Evolutionary conservation across 345 rosid genomes (phyloP).

Genomic region (Lepidium didymum): DNA sequence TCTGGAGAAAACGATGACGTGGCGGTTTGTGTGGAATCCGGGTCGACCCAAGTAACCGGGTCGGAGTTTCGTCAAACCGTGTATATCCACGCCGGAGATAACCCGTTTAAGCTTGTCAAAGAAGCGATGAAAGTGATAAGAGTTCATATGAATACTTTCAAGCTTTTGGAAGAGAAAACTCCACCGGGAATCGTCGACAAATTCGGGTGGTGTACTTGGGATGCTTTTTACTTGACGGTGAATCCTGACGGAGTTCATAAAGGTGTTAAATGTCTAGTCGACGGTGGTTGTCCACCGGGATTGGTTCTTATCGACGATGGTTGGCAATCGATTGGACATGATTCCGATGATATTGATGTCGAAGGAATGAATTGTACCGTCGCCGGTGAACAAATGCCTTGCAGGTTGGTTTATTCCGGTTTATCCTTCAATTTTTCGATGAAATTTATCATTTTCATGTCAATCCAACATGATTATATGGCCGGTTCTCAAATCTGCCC

Average conservation of each 20-base stretch:
- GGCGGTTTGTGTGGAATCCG: constrained; percentile 75
- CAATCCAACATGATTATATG: neutral
- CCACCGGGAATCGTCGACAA: constrained; percentile 88
- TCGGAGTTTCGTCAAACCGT: constrained; percentile 40
- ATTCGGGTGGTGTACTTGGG: constrained; percentile 99
- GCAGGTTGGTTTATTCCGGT: constrained; percentile 41
- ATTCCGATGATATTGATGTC: constrained; percentile 54
- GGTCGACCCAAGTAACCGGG: constrained; percentile 58
- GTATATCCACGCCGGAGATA: constrained; percentile 59
- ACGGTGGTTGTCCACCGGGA: constrained; percentile 95
- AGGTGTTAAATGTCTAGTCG: constrained; percentile 66
- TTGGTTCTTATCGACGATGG: constrained; percentile 92
- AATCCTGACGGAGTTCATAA: constrained; percentile 73
- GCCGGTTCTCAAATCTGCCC: neutral
- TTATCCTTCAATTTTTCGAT: neutral
- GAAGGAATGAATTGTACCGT: constrained; percentile 68
- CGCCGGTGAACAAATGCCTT: constrained; percentile 98
- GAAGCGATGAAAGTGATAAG: constrained; percentile 66
- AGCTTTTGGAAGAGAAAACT: constrained; percentile 62
- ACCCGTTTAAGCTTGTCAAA: constrained; percentile 60
- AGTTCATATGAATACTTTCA: constrained; percentile 64
- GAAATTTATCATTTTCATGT: neutral
- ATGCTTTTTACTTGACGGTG: constrained; percentile 86
- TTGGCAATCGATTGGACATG: constrained; percentile 90
- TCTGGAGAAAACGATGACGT: constrained; percentile 58